Base-by-base conservation (phyloP, 1,284 basidiomycete genomes). In the Fomitopsis betulina region DNA sequence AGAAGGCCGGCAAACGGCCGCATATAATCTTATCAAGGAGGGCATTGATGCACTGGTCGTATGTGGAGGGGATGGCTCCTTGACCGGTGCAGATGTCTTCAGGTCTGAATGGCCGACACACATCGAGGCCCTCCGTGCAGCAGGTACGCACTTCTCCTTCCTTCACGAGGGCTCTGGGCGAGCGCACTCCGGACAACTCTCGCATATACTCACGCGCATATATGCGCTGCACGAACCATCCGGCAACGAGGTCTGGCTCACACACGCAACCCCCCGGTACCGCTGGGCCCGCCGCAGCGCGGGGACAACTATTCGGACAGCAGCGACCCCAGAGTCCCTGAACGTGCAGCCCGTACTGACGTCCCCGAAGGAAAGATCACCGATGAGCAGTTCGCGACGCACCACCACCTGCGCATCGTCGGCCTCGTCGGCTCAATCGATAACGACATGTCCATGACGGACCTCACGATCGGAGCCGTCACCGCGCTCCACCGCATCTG, bases 371-470 rank as follows among this genome's bases (percentile, higher is more conserved):
- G 80, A 60, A 79, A 81, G 62, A 98, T 98, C 71, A 86, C 85
- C 1, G 78, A 85, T 30, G 86, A 86, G 53, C 91, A 98, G 70
- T 81, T 83, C 27, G 71, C 79, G 42, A 76, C 77, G 9, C 89
- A 96, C 69, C 79, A 84, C 7, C 91, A 98, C 67, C 87, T 99
- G 65, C 93, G 88, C 75, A 98, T 99, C 67, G 96, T 96, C 65
- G 96, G 97, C 43, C 86, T 99, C 27, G 96, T 99, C 54, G 96
- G 96, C 45, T 96, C 94, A 5, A 98, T 99, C 72, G 96, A 99
- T 77, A 99, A 99, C 70, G 97, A 99, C 73, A 97, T 99, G 94
- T 91, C 93, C 23, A 83, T 97, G 83, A 98, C 96, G 30, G 96
- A 98, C 74, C 75, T 98, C 66, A 99, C 97, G 6, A 98, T 99